Conservation (phyloP, 2,329 filamentous ascomycete species). For the Aspergillus sp. region DNA sequence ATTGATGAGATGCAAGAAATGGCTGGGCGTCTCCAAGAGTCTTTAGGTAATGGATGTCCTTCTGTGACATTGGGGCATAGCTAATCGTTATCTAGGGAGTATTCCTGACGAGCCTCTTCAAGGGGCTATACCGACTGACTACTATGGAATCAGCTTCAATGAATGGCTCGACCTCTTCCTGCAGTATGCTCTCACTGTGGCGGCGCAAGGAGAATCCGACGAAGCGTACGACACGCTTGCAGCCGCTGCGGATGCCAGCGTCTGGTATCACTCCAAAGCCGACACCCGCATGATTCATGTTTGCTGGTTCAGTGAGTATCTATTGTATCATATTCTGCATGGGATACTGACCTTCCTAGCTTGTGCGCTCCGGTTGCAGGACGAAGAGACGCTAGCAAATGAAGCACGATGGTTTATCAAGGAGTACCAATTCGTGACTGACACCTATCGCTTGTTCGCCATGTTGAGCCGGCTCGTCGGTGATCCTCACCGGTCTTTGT, state of each 20-base stretch:
- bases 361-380: conserved; percentile 78
- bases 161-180: conserved; percentile 90
- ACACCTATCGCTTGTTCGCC: conserved; percentile 81
- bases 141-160: conserved; percentile 77
- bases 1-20: conserved; percentile 49
- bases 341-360: conserved; percentile 48
- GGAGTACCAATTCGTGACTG: conserved; percentile 75
- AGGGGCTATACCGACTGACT: conserved; percentile 54
- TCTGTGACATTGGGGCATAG: neutral
- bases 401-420: conserved; percentile 83
- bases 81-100: conserved; percentile 26
- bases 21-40: conserved; percentile 47
- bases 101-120: conserved; percentile 29
- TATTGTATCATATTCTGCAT: neutral
- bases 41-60: conserved; percentile 35
- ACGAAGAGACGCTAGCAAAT: conserved; percentile 72
- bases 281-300: conserved; percentile 73
- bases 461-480: conserved; percentile 75
- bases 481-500: conserved; percentile 62
- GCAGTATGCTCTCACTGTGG: conserved; percentile 78
- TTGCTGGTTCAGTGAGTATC: conserved; percentile 68
- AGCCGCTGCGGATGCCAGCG: conserved; percentile 74
- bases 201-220: conserved; percentile 65
- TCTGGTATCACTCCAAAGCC: conserved; percentile 73
- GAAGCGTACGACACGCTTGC: conserved; percentile 81